These are phyloP conservation scores for Colletotrichum tamarilloi DNA, from an alignment of 2,329 filamentous ascomycete species.

Conservation along the genomic window DNA sequence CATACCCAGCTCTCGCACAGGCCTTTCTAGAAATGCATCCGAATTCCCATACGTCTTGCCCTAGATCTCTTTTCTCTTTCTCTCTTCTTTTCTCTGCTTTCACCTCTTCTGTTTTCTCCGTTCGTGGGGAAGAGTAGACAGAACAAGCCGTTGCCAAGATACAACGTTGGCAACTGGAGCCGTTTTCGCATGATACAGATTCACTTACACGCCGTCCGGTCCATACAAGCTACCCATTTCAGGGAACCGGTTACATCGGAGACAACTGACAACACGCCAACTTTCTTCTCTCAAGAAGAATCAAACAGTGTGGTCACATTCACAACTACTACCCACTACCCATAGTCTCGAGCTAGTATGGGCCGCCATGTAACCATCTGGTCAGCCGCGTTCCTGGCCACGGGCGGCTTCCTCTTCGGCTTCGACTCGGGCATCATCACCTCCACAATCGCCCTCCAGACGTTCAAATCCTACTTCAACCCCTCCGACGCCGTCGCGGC, in stretches of 20 bases:
- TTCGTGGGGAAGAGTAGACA: not conserved
- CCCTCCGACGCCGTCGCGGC: constrained; percentile 43
- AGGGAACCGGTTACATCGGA: not conserved
- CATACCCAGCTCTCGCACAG: not conserved
- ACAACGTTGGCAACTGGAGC: not conserved
- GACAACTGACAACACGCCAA: not conserved
- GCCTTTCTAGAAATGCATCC: constrained; percentile 13
- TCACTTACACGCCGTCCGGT: not conserved
- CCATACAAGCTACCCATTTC: not conserved
- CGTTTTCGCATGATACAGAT: not conserved
- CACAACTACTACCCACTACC: not conserved
- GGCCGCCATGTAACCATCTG: constrained; percentile 29
- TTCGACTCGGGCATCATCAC: constrained; percentile 61
- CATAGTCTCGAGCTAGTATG: not conserved
- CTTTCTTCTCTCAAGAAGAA: not conserved
- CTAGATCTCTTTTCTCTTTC: not conserved
- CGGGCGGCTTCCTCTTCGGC: constrained; percentile 50
- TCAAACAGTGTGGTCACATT: not conserved
- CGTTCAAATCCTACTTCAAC: constrained; percentile 55
- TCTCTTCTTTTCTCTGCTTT: not conserved
- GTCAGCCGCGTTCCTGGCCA: constrained; percentile 41
- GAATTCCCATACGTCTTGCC: not conserved
- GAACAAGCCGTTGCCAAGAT: not conserved
- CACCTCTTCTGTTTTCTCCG: not conserved
- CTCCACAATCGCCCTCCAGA: constrained; percentile 41